Base-by-base conservation (phyloP, 139 green algal species). In the Coelastrella sp. region DNA sequence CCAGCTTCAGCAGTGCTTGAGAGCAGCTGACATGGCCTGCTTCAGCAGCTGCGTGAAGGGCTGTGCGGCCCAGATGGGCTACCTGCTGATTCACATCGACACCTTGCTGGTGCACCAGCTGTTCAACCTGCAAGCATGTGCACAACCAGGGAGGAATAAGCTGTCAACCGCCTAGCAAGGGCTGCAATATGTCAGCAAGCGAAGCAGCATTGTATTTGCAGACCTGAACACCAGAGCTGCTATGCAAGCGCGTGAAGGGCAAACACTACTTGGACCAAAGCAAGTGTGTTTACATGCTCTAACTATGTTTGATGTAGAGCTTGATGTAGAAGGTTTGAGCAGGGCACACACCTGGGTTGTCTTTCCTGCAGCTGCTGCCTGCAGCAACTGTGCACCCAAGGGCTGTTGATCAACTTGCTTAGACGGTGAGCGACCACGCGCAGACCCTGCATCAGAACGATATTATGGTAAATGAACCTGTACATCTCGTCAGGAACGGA, bases 41-140 rank as follows among this genome's bases (percentile, higher is more conserved):
- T 54, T 66, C 74, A 74, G 73, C 74, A 58, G 86, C 74, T 65
- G 86, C 86, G 22, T 83, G 73, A 23, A 90, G 59, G 10, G 86
- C 83, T 22, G 83, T 89, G 19, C 68, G 68, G 10, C 83, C 68
- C 54, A 68, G 16, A 56, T 17, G 68, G n/a, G 14, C 56, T 4
- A 59, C 32, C 20, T 23, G 66, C 19, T 57, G 20, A 60, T 89
- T 80, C 19, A 81, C 71, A 19, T 89, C 56, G 4, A 71, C 68
- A 8, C 68, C 83, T 57, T 80, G 56, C 54, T 81, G 56, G 8
- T 89, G 19, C 56, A 68, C 68, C 83, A 89, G 71, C 68, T 81
- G 71, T 54, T 56, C 0, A 58, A 79, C 2, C 83, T 80, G 66
- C 66, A 57, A 17, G 22, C 19, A n/a, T 3, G n/a, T 7, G 10